Conservation (phyloP, 768 basidiomycete genomes). For the Cystofilobasidium bisporidii region DNA sequence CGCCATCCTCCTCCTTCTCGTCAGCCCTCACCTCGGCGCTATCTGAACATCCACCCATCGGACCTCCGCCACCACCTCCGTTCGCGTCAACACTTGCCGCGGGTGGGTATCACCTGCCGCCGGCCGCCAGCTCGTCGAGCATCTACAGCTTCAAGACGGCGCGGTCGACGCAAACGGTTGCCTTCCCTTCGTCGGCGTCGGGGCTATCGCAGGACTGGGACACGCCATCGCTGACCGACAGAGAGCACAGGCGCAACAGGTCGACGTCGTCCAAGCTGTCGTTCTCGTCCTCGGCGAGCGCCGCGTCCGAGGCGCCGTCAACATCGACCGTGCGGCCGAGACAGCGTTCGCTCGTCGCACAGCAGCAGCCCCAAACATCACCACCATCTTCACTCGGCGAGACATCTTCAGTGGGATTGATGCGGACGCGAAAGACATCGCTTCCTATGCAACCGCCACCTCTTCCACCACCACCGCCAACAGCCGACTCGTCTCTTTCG, state of each 20-base stretch:
- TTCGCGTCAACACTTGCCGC: conserved; percentile 45
- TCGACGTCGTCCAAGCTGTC: not conserved
- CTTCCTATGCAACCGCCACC: not conserved
- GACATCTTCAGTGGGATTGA: not conserved
- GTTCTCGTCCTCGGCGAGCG: not conserved
- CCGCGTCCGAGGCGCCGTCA: not conserved
- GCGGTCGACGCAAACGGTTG: conserved; percentile 7
- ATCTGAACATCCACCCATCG: not conserved
- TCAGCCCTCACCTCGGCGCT: conserved; percentile 37
- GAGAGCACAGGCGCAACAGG: not conserved
- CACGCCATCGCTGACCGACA: not conserved
- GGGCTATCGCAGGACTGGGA: not conserved
- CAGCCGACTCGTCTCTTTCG: too few species aligned
- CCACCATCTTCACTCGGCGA: not conserved
- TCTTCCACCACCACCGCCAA: conserved; percentile 14
- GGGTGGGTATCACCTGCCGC: conserved; percentile 8
- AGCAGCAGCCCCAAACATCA: not conserved
- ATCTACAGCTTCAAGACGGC: not conserved
- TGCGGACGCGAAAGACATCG: too few species aligned
- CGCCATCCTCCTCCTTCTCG: conserved; percentile 66
- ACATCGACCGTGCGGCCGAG: not conserved
- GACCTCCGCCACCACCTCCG: conserved; percentile 41
- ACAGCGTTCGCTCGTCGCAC: not conserved
- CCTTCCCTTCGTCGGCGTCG: not conserved
- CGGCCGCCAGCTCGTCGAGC: conserved; percentile 4